phyloP scores from a whole-genome alignment of 73 alveolate species.

The Uronychia binucleata region DNA sequence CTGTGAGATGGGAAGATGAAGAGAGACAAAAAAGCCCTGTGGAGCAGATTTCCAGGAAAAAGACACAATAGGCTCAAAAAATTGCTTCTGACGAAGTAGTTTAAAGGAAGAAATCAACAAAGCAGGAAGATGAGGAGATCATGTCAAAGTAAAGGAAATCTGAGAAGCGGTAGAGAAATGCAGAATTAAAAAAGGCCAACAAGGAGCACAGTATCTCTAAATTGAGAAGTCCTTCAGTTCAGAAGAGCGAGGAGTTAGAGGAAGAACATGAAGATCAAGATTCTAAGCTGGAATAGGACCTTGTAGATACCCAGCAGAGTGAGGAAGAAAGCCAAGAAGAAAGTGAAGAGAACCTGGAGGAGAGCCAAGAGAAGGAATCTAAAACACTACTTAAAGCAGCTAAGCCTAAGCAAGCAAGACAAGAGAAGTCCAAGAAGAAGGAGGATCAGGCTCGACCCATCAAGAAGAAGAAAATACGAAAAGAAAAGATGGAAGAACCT shows the following conservation, averaged over 20 bases:
- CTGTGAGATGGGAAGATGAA: too few species aligned
- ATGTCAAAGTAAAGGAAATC: background rate
- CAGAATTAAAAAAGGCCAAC: background rate
- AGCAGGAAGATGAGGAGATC: background rate
- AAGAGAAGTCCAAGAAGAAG: background rate
- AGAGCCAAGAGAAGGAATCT: background rate
- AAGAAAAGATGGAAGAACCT: constrained; percentile 13
- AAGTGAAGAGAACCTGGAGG: background rate
- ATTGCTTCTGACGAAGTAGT: background rate
- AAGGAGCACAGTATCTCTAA: too few species aligned
- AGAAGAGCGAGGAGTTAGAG: background rate
- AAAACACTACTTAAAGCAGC: background rate
- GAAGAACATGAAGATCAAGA: background rate
- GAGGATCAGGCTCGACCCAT: too few species aligned
- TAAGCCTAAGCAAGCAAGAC: background rate
- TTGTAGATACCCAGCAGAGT: background rate
- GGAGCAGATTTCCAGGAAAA: too few species aligned
- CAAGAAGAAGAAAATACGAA: constrained; percentile 1
- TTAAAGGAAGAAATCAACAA: background rate
- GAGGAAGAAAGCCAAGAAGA: constrained; percentile 13
- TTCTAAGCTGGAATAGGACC: constrained; percentile 1
- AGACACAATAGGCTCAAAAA: too few species aligned
- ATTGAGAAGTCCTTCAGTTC: too few species aligned
- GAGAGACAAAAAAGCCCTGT: too few species aligned
- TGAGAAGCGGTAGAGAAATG: background rate